Percentiles rank a stretch among this genome's conserved stretches.
Conservation (phyloP, 228 moss, liverwort and hornwort species). For the Sphagnum magellanicum region DNA sequence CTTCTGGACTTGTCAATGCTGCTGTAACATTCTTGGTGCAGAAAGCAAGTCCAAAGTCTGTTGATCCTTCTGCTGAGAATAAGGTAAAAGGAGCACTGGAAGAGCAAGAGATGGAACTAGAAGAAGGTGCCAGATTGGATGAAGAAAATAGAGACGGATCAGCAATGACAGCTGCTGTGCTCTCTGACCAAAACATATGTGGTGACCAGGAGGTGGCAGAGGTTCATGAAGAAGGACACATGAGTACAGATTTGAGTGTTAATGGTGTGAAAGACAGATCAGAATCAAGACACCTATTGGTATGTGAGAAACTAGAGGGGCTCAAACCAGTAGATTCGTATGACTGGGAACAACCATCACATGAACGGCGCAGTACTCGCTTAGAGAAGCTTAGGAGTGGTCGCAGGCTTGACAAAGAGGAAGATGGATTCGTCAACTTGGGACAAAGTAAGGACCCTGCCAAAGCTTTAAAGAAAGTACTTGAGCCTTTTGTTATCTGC, state of each 20-base stretch:
- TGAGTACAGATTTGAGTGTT: slow-evolving; percentile 21
- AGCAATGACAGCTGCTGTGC: slow-evolving; percentile 12
- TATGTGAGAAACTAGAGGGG: slow-evolving; percentile 30
- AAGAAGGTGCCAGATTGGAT: slow-evolving; percentile 16
- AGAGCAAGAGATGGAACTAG: slow-evolving; percentile 16
- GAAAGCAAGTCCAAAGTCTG: slow-evolving; percentile 32
- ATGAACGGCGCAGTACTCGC: slow-evolving; percentile 71
- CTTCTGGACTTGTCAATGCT: slow-evolving; percentile 57
- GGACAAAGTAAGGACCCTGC: slow-evolving; percentile 56
- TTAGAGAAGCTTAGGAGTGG: slow-evolving; percentile 74
- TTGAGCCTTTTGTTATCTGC: slow-evolving; percentile 60
- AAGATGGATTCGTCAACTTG: slow-evolving; percentile 44
- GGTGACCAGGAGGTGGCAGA: slow-evolving; percentile 16
- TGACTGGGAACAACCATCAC: slow-evolving; percentile 68
- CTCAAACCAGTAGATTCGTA: slow-evolving; percentile 38
- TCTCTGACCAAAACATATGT: slow-evolving; percentile 14
- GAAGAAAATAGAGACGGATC: slow-evolving; percentile 26
- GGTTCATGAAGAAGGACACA: slow-evolving; percentile 25
- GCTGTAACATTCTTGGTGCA: slow-evolving; percentile 45
- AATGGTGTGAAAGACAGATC: slow-evolving; percentile 1
- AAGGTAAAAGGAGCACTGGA: slow-evolving; percentile 25
- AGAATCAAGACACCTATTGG: slow-evolving; percentile 25
- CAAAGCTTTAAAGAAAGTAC: slow-evolving; percentile 54
- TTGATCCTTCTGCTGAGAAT: slow-evolving; percentile 36
- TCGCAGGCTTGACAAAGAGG: slow-evolving; percentile 72